Percentiles rank a stretch among this genome's conserved stretches.
Conservation (phyloP, 1,284 basidiomycete genomes). For the Ceratobasidium sp. region DNA sequence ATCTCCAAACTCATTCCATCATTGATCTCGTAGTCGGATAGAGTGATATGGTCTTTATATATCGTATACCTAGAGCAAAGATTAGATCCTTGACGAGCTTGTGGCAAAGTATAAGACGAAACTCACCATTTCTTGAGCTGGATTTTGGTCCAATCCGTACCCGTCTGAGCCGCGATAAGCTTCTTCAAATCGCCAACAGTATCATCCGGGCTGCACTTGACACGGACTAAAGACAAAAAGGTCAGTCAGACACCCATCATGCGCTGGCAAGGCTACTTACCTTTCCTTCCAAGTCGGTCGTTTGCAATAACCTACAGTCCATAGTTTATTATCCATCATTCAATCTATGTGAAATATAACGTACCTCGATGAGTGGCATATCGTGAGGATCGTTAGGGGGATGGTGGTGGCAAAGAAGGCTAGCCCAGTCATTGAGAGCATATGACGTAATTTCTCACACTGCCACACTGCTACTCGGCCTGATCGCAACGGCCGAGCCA, state of each 20-base stretch:
- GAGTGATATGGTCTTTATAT: conserved; percentile 95
- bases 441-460: too few species aligned
- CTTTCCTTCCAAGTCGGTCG: conserved; percentile 96
- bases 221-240: conserved; percentile 73
- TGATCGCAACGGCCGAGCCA: too few species aligned
- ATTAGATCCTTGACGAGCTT: neutral
- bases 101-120: neutral
- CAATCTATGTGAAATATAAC: conserved; percentile 44
- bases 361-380: conserved; percentile 74
- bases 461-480: too few species aligned
- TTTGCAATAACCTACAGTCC: conserved; percentile 90
- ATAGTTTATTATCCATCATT: neutral
- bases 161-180: conserved; percentile 96
- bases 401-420: conserved; percentile 29
- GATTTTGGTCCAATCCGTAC: conserved; percentile 89
- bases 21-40: conserved; percentile 94
- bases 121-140: conserved; percentile 95
- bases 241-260: neutral
- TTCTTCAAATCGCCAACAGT: conserved; percentile 98
- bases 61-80: conserved; percentile 79
- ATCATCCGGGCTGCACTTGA: conserved; percentile 94
- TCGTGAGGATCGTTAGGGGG: conserved; percentile 1
- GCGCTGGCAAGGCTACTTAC: conserved; percentile 60
- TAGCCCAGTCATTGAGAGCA: neutral
- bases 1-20: conserved; percentile 96